Evolutionary conservation across 495 filamentous ascomycete genomes (phyloP).

Genomic region (Lasiosphaeris hirsuta): DNA sequence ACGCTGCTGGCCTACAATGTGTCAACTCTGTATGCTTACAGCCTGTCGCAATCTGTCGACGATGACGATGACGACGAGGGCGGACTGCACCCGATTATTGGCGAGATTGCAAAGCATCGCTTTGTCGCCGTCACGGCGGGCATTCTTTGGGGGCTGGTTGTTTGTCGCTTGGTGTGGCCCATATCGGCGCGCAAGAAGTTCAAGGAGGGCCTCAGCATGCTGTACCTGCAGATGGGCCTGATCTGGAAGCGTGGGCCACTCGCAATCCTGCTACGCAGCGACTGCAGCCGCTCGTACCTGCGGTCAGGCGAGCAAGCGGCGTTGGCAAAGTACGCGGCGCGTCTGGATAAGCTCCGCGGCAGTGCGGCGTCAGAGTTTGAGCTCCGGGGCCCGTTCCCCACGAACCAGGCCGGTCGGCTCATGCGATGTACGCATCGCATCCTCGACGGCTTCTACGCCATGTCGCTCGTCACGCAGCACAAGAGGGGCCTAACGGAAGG

Average conservation of each 20-base stretch:
- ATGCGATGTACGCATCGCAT: constrained; percentile 75
- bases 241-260: constrained; percentile 97
- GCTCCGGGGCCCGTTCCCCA: constrained; percentile 78
- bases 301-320: constrained; percentile 75
- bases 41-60: constrained; percentile 70
- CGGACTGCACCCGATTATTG: constrained; percentile 77
- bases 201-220: constrained; percentile 76
- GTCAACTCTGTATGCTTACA: constrained; percentile 93
- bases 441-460: constrained; percentile 89
- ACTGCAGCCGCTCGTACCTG: constrained; percentile 65
- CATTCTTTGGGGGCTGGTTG: constrained; percentile 86
- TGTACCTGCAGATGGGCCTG: constrained; percentile 92
- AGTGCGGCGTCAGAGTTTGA: constrained; percentile 79
- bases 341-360: constrained; percentile 69
- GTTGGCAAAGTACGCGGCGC: constrained; percentile 54
- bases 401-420: constrained; percentile 63
- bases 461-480: constrained; percentile 88
- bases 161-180: constrained; percentile 89
- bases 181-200: constrained; percentile 83
- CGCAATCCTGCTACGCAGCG: constrained; percentile 57
- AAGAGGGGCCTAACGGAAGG: constrained; percentile 71
- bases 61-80: constrained; percentile 83
- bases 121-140: constrained; percentile 83
- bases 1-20: constrained; percentile 94
- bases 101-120: constrained; percentile 85